phyloP scores from a whole-genome alignment of 2,329 filamentous ascomycete genomes.

The Fusarium austroafricanum region DNA sequence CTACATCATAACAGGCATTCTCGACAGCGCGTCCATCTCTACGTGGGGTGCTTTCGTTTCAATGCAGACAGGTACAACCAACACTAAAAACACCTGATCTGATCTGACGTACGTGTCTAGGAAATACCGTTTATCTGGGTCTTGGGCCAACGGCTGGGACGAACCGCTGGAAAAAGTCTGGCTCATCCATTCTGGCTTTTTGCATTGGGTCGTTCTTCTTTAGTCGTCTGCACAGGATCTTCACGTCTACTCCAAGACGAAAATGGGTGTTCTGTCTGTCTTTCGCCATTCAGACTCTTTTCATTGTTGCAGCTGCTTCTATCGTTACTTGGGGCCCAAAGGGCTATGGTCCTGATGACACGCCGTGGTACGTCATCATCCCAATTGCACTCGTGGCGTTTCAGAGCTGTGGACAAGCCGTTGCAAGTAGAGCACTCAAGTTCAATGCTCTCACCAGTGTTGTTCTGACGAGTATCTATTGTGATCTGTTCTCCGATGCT shows the following conservation, averaged over 20 bases:
- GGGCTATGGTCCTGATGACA: constrained; percentile 54
- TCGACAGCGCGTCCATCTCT: constrained; percentile 80
- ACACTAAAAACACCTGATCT: not conserved
- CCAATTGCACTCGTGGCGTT: constrained; percentile 79
- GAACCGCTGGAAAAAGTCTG: constrained; percentile 65
- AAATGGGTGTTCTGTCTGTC: constrained; percentile 74
- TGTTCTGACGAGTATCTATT: constrained; percentile 84
- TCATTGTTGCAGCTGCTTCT: constrained; percentile 64
- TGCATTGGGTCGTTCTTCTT: constrained; percentile 79
- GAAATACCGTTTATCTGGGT: constrained; percentile 83
- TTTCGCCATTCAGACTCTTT: constrained; percentile 63
- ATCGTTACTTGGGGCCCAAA: constrained; percentile 63
- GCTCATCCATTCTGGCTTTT: constrained; percentile 76
- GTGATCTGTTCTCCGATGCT: constrained; percentile 78
- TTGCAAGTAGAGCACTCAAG: constrained; percentile 76
- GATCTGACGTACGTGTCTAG: constrained; percentile 48
- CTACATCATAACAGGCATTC: constrained; percentile 81
- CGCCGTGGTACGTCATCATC: constrained; percentile 70
- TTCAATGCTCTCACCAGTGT: constrained; percentile 80
- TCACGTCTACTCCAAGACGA: constrained; percentile 61
- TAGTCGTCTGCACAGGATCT: constrained; percentile 72
- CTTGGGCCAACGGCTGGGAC: constrained; percentile 67
- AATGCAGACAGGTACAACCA: constrained; percentile 77
- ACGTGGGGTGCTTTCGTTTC: constrained; percentile 85
- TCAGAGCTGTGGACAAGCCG: constrained; percentile 81